Base-by-base conservation (phyloP, 2,329 filamentous ascomycete genomes). In the Xylaria polymorpha region DNA sequence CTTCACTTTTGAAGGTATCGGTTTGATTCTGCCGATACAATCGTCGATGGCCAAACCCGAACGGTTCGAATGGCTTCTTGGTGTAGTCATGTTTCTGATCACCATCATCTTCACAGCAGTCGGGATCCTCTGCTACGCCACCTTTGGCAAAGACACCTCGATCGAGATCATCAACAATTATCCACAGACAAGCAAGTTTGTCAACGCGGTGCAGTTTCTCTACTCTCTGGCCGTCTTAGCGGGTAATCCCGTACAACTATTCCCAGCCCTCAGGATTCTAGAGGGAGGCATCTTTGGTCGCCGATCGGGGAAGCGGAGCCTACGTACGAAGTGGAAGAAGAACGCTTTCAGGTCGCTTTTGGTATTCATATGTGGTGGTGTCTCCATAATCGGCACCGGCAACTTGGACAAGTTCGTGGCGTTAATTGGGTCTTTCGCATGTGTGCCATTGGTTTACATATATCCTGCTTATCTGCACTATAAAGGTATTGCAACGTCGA, bases 1-100 rank as follows among this genome's bases (percentile, higher is more conserved):
- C 76, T 94, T 93, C 80, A 93, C 91, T 0, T 94, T 93, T 73
- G 91, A 94, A 77, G 91, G 91, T 57, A 93, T 94, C 56, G 91
- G 91, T 0, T 86, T 94, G 29, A 92, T 94, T 71, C 82, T 94
- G 9, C 91, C 91, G 0, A 94, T 94, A 63, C 90, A 93, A 77
- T 91, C 90, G 9, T 91, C 89, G 66, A 94, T 94, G 91, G 87
- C 87, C 74, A 83, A 89, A 67, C 91, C 91, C 0, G 83, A 92
- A 70, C 85, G 89, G 20, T 94, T 94, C 74, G 85, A 87, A 73
- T 83, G 83, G 66, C 84, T 94, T 3, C 86, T 94, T 1, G 91
- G 85, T 69, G 73, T 87, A 14, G 88, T 94, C 79, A 93, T 94
- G 91, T 76, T 90, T 69, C 84, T 93, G 79, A 92, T 93, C 77